Evolutionary conservation across 1,284 basidiomycete species (phyloP).

Genomic region (Leccinum pseudoinsigne): DNA sequence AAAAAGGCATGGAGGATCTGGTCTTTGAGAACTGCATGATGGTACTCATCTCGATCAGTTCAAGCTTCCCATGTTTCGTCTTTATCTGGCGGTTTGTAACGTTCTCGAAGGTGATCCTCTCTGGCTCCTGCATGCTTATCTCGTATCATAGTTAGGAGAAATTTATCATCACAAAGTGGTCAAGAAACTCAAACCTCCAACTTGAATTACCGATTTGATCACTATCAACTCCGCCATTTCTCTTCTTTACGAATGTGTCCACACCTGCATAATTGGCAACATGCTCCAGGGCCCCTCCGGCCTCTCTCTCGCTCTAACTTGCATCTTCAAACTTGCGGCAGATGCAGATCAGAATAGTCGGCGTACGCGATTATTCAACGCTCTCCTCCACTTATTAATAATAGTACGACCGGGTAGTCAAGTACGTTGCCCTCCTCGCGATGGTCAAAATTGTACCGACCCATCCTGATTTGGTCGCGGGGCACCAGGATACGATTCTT

Average conservation of each 20-base stretch:
- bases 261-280: slow-evolving; percentile 95
- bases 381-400: slow-evolving; percentile 21
- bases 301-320: slow-evolving; percentile 82
- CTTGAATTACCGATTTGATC: slow-evolving; percentile 81
- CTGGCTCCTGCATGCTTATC: slow-evolving; percentile 7
- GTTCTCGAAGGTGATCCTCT: background rate
- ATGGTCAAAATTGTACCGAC: slow-evolving; percentile 95
- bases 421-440: slow-evolving; percentile 95
- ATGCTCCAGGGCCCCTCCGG: slow-evolving; percentile 87
- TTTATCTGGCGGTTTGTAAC: too few relatives aligned
- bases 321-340: slow-evolving; percentile 91
- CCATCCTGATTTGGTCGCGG: slow-evolving; percentile 88
- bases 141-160: slow-evolving; percentile 75
- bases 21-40: too few relatives aligned
- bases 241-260: slow-evolving; percentile 96
- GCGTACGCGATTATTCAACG: slow-evolving; percentile 25
- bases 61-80: too few relatives aligned
- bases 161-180: slow-evolving; percentile 63
- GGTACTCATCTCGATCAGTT: too few relatives aligned
- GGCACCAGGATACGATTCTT: slow-evolving; percentile 92
- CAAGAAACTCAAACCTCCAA: slow-evolving; percentile 84
- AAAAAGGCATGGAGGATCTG: too few relatives aligned
- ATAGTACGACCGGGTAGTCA: slow-evolving; percentile 55
- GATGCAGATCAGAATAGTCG: slow-evolving; percentile 94
- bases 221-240: slow-evolving; percentile 96